Conservation (phyloP, 2,329 filamentous ascomycete genomes). For the Penicillium sp. region DNA sequence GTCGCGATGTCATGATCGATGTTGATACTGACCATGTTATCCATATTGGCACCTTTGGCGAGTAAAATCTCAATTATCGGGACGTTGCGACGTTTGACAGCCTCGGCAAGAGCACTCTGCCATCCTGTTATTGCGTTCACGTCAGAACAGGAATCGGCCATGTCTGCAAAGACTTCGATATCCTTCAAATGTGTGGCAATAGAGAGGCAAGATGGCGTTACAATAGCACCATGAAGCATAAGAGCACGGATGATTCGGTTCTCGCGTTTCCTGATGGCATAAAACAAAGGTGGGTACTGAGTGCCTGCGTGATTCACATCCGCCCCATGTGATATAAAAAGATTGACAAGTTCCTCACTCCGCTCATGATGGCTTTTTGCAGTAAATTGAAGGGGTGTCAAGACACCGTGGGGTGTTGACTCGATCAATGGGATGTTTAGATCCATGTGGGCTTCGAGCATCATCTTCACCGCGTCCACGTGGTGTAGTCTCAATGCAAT, state of each 20-base stretch:
- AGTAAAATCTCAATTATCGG: neutral
- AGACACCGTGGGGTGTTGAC: neutral
- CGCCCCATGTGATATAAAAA: slow-evolving; percentile 12
- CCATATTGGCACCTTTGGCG: neutral
- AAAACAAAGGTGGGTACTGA: neutral
- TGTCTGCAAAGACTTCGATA: neutral
- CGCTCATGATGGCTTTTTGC: neutral
- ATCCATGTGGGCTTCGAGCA: neutral
- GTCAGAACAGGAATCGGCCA: neutral
- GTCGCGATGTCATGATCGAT: neutral
- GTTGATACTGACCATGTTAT: too few relatives aligned
- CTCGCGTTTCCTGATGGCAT: neutral
- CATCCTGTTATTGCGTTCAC: neutral
- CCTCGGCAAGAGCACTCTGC: neutral
- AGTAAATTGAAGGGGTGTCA: neutral
- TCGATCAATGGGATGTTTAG: neutral
- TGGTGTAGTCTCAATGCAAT: slow-evolving; percentile 1
- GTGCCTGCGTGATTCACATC: slow-evolving; percentile 9
- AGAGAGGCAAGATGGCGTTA: neutral
- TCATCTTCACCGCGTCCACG: slow-evolving; percentile 1
- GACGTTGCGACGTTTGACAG: neutral
- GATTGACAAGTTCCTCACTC: neutral
- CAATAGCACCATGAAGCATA: neutral
- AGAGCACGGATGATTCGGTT: neutral
- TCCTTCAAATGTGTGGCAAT: neutral